phyloP scores from a whole-genome alignment of 164 flowering plant genomes.

The Annona cherimola region DNA sequence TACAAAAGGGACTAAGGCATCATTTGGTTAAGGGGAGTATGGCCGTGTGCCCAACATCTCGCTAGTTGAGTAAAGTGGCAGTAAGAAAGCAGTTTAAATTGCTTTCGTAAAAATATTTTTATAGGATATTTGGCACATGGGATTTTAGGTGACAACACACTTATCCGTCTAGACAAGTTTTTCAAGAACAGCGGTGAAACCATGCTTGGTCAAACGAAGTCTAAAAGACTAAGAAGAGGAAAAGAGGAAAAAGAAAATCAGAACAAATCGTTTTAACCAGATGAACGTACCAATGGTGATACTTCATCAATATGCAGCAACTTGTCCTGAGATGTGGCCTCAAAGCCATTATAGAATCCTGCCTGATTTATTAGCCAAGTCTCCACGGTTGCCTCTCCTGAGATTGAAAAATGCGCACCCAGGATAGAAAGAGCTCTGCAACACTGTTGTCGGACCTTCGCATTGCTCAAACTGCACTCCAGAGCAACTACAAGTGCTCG shows the following conservation, averaged over 20 bases:
- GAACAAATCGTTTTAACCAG: background rate
- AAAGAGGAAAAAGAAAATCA: background rate
- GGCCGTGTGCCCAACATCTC: too few species aligned
- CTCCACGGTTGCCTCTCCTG: slow-evolving; percentile 37
- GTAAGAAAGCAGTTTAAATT: too few species aligned
- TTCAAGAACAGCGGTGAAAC: too few species aligned
- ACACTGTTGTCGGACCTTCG: slow-evolving; percentile 34
- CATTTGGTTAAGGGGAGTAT: too few species aligned
- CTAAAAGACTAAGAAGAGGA: background rate
- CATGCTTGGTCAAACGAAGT: too few species aligned
- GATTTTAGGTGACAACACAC: too few species aligned
- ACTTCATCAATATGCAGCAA: slow-evolving; percentile 15
- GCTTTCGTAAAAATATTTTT: too few species aligned
- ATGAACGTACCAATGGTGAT: slow-evolving; percentile 24
- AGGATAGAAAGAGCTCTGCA: slow-evolving; percentile 55
- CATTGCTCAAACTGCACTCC: slow-evolving; percentile 41
- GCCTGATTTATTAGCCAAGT: slow-evolving; percentile 43
- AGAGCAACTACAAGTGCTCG: slow-evolving; percentile 49
- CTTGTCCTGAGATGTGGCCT: slow-evolving; percentile 19
- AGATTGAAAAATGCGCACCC: slow-evolving; percentile 43
- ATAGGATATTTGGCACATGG: too few species aligned
- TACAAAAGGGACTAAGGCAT: too few species aligned
- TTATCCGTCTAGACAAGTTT: too few species aligned
- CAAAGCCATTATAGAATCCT: slow-evolving; percentile 26
- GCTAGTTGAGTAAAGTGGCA: too few species aligned